Evolutionary conservation across 176 grass and related monocot species (phyloP), one percentile per base, ranked within the genome.

Genomic region (Aegilops speltoides): DNA sequence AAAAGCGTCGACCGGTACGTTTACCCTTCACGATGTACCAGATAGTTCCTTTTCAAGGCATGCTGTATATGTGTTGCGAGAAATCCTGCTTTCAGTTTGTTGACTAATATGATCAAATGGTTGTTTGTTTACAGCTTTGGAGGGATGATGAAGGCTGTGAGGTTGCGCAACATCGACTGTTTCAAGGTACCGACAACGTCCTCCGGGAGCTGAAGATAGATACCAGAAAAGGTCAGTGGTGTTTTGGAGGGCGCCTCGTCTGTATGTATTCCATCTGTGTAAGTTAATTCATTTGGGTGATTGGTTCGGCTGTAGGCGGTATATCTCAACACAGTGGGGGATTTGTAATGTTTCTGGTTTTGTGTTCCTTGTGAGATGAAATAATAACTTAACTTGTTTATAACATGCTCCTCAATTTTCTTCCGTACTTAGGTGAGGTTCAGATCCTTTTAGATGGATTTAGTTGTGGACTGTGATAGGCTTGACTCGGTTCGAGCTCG

Each of bases 91-190:
- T 26, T 57, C 14, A 22, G 7, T 87, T 81, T 71, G 6, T 19
- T 25, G 71, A 78, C 71, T 78, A 15, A 41, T 73, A 33, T 87
- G 61, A 68, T 89, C 3, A 52, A 66, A 34, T 72, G 67, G 79
- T 0, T 59, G 56, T 59, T 59, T 43, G 34, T 78, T 67, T 74
- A 68, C 89, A 99, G 97, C 36, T 93, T 99, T 72, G 97, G 97
- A 89, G 97, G 94, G 83, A 93, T 99, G 94, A 94, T 99, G 90
- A 99, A 93, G 70, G 94, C 94, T 4, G 94, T 99, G 13, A 86
- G 78, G 52, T 72, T 95, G 63, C 92, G 96, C 76, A 98, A 94
- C 52, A 96, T 99, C 6, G 97, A 99, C 87, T 99, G 97, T 96
- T 99, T 99, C 68, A 99, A 93, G 74, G 92, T 96, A 65, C 89